Evolutionary conservation across 805 yeast species (phyloP).

Genomic region (Dipodascus geniculatus): DNA sequence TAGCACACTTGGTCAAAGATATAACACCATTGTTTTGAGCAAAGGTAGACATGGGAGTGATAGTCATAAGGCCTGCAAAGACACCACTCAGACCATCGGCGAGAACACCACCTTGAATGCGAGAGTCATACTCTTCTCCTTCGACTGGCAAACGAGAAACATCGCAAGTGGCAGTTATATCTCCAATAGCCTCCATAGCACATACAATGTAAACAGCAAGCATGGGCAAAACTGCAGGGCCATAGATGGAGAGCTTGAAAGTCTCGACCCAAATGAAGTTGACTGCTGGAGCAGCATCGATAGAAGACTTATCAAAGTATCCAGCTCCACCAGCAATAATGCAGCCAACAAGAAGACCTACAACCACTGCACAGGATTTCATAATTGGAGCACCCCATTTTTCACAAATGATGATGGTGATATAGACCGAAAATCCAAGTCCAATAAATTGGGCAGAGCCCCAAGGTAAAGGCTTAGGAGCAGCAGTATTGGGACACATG

Average conservation of each 20-base stretch:
- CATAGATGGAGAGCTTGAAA: constrained; percentile 64
- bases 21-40: constrained; percentile 96
- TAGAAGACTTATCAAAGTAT: constrained; percentile 50
- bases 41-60: constrained; percentile 85
- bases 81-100: constrained; percentile 81
- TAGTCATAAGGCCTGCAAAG: constrained; percentile 64
- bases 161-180: constrained; percentile 87
- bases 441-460: constrained; percentile 88
- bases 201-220: constrained; percentile 70
- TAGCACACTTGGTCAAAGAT: constrained; percentile 84
- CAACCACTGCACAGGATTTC: constrained; percentile 87
- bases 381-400: constrained; percentile 88
- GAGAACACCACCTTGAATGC: constrained; percentile 86
- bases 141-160: constrained; percentile 78
- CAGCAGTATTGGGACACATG: constrained; percentile 38
- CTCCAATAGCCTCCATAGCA: constrained; percentile 93
- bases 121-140: constrained; percentile 68
- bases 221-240: constrained; percentile 77
- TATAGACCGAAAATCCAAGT: constrained; percentile 71
- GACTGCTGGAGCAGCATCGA: constrained; percentile 68
- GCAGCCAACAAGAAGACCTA: constrained; percentile 78
- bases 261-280: constrained; percentile 89
- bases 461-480: constrained; percentile 53
- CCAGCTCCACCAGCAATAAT: constrained; percentile 88
- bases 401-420: constrained; percentile 64